Evolutionary conservation across 306 rosid species (phyloP).

Genomic region (Prunus fruticosa): DNA sequence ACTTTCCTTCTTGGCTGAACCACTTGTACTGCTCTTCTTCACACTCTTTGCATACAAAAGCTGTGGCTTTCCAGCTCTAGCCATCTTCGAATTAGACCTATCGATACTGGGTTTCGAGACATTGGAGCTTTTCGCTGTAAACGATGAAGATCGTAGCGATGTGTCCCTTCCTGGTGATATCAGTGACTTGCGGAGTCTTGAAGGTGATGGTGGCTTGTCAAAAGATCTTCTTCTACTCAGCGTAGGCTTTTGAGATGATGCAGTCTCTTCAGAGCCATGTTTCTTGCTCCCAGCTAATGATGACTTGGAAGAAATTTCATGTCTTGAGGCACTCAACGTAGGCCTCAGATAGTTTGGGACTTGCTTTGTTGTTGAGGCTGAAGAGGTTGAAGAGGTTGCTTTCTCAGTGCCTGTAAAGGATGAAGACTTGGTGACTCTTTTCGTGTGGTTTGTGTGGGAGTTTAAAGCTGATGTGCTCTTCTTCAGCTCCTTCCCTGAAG

Average conservation of each 20-base stretch:
- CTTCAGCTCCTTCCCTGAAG: slow-evolving; percentile 57
- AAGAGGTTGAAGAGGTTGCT: slow-evolving; percentile 16
- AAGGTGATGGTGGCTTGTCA: slow-evolving; percentile 62
- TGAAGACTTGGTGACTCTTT: slow-evolving; percentile 31
- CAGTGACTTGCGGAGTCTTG: slow-evolving; percentile 42
- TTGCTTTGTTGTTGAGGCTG: slow-evolving; percentile 37
- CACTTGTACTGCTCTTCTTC: slow-evolving; percentile 24
- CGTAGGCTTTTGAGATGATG: slow-evolving; percentile 21
- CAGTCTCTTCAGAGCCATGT: slow-evolving; percentile 9
- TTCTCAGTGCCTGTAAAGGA: slow-evolving; percentile 18
- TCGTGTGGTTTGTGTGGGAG: slow-evolving; percentile 29
- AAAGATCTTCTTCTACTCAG: slow-evolving; percentile 76
- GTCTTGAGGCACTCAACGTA: slow-evolving; percentile 49
- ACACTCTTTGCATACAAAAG: slow-evolving; percentile 5
- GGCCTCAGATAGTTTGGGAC: slow-evolving; percentile 67
- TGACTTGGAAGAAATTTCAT: slow-evolving; percentile 31
- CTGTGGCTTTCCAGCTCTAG: slow-evolving; percentile 27
- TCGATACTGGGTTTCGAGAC: neutral
- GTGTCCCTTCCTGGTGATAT: slow-evolving; percentile 49
- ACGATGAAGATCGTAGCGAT: slow-evolving; percentile 13
- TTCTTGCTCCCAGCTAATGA: slow-evolving; percentile 19
- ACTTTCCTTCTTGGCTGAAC: slow-evolving; percentile 31
- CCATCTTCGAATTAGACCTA: slow-evolving; percentile 10
- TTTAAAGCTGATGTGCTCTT: slow-evolving; percentile 15
- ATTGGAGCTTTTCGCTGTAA: slow-evolving; percentile 21